Evolutionary conservation across 2,329 filamentous ascomycete genomes (phyloP).

Genomic region (Pleurostoma richardsiae): DNA sequence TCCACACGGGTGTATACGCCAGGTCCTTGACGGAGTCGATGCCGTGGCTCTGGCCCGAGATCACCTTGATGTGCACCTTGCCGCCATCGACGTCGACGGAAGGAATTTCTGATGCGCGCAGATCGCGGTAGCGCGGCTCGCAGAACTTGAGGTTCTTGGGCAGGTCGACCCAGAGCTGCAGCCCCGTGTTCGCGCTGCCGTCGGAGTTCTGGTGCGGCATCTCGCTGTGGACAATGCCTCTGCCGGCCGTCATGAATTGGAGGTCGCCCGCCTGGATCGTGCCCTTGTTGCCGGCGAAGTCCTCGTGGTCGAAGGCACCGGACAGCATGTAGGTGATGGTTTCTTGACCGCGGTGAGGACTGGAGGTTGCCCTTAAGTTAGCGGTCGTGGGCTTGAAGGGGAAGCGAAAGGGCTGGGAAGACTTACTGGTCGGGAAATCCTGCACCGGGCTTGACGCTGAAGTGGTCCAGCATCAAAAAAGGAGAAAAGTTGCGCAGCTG

Average conservation of each 20-base stretch:
- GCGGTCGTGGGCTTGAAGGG: neutral
- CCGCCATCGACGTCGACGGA: constrained; percentile 64
- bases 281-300: constrained; percentile 81
- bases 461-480: constrained; percentile 96
- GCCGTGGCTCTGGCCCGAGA: constrained; percentile 78
- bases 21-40: constrained; percentile 85
- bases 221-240: constrained; percentile 90
- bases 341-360: constrained; percentile 73
- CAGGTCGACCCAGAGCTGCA: constrained; percentile 95
- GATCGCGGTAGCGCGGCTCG: constrained; percentile 88
- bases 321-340: constrained; percentile 84
- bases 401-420: neutral
- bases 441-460: constrained; percentile 71
- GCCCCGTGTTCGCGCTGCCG: constrained; percentile 72
- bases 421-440: constrained; percentile 80
- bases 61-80: constrained; percentile 80
- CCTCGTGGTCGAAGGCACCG: constrained; percentile 85
- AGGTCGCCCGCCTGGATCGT: constrained; percentile 84
- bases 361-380: constrained; percentile 1
- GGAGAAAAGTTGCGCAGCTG: constrained; percentile 82
- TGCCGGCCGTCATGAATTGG: constrained; percentile 96
- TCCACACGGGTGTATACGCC: constrained; percentile 96
- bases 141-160: constrained; percentile 77
- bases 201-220: constrained; percentile 81
- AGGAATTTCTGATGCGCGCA: constrained; percentile 76